Evolutionary conservation across 2,329 filamentous ascomycete genomes (phyloP), one percentile per base, ranked within the genome.

Genomic region (Corniculantispora saksenae): DNA sequence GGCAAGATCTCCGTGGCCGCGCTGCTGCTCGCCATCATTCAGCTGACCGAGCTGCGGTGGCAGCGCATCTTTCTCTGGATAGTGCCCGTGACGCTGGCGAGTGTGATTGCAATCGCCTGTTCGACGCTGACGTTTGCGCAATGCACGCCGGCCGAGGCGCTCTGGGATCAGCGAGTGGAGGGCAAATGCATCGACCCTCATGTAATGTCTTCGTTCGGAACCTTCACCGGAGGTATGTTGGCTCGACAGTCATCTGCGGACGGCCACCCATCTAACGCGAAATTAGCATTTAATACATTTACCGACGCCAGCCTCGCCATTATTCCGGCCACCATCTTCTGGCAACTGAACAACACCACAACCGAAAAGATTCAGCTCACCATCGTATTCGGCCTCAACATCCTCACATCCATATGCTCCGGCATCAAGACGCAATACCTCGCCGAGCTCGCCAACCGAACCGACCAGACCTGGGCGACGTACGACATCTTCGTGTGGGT

Each of bases 311-410:
- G 69, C 25, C 66, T 71, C 13, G 69, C 67, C 61, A 66, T 71
- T 25, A 59, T 71, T 8, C 69, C 70, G 3, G 65, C 66, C 13
- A 70, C 69, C 29, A 68, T 71, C 54, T 66, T 71, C 64, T 97
- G 92, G 91, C 89, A 94, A 64, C 92, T 93, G 73, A 83, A 80
- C 65, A 95, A 95, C 76, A 77, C 80, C 2, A 93, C 91, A 0
- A 95, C 92, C 53, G 94, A 93, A 71, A 80, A 83, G 47, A 87
- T 93, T 2, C 93, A 97, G 75, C 80, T 97, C 3, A 70, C 67
- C 43, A 66, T 71, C 19, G 67, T 71, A 32, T 70, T 70, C 43
- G 69, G 68, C 23, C 65, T 71, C 53, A 70, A 69, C 45, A 69
- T 70, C 21, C 67, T 71, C n/a, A 70, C 70, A 1, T 68, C 67